Percentiles rank a stretch among this genome's conserved stretches.
Conservation (phyloP, 2,329 filamentous ascomycete species). For the Nannizziopsis barbatae region DNA sequence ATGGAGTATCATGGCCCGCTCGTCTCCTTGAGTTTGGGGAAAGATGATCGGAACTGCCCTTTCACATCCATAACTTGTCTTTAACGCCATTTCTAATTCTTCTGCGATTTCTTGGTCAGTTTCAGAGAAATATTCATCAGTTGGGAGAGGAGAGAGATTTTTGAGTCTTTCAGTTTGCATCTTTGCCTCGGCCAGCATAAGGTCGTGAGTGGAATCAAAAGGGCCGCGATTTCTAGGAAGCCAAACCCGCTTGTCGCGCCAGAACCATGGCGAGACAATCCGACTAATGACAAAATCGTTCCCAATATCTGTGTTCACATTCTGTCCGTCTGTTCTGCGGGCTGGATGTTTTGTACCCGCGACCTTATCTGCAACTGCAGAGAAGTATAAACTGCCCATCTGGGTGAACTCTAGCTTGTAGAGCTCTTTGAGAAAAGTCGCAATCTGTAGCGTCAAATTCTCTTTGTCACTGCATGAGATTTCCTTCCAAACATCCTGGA, state of each 20-base stretch:
- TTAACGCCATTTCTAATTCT: background rate
- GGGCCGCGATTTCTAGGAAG: conserved; percentile 2
- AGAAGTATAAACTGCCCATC: conserved; percentile 4
- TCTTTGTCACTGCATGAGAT: background rate
- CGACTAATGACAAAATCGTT: conserved; percentile 1
- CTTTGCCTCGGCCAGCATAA: conserved; percentile 1
- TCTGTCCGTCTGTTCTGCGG: background rate
- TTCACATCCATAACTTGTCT: background rate
- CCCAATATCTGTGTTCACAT: conserved; percentile 2
- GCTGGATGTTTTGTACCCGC: background rate
- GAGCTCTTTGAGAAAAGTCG: background rate
- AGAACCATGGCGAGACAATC: conserved; percentile 3
- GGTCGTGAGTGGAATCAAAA: background rate
- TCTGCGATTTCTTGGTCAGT: background rate
- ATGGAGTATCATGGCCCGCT: background rate
- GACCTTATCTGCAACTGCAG: background rate
- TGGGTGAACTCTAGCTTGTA: background rate
- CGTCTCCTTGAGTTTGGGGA: background rate
- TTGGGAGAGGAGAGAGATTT: conserved; percentile 1
- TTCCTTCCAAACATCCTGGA: background rate
- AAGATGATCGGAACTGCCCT: background rate
- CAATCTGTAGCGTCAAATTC: background rate
- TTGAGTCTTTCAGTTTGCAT: conserved; percentile 4
- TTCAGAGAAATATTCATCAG: conserved; percentile 7
- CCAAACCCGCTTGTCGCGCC: conserved; percentile 2